phyloP scores from a whole-genome alignment of 805 yeast species.

The Yamadazyma akitaensis region DNA sequence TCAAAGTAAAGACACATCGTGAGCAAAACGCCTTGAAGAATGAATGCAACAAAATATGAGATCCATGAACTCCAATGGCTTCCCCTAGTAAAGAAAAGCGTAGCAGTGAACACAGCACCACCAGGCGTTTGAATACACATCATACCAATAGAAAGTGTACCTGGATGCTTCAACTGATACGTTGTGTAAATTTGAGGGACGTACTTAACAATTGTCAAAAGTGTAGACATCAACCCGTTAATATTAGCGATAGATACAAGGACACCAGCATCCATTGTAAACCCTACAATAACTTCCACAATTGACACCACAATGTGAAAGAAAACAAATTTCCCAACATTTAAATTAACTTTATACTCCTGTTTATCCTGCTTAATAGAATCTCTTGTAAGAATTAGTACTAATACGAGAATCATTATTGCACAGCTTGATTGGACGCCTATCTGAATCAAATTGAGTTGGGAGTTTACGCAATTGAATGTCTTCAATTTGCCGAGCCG shows the following conservation, averaged over 20 bases:
- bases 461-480: constrained; percentile 65
- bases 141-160: constrained; percentile 75
- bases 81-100: constrained; percentile 67
- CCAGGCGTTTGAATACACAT: constrained; percentile 90
- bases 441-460: constrained; percentile 64
- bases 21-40: constrained; percentile 59
- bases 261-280: constrained; percentile 19
- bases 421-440: constrained; percentile 61
- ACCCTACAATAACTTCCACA: constrained; percentile 33
- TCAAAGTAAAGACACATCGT: constrained; percentile 56
- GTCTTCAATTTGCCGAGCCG: constrained; percentile 34
- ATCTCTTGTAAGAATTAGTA: constrained; percentile 45
- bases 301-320: constrained; percentile 33
- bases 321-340: constrained; percentile 40
- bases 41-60: constrained; percentile 71
- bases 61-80: constrained; percentile 87
- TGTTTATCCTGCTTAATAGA: constrained; percentile 45
- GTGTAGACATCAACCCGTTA: constrained; percentile 64
- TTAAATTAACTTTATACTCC: constrained; percentile 41
- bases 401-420: constrained; percentile 51
- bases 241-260: constrained; percentile 47
- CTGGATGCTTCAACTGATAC: constrained; percentile 65
- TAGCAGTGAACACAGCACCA: constrained; percentile 75
- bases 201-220: constrained; percentile 66
- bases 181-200: constrained; percentile 79